phyloP scores from a whole-genome alignment of 2,329 filamentous ascomycete genomes.

The Microsporum audouinii region DNA sequence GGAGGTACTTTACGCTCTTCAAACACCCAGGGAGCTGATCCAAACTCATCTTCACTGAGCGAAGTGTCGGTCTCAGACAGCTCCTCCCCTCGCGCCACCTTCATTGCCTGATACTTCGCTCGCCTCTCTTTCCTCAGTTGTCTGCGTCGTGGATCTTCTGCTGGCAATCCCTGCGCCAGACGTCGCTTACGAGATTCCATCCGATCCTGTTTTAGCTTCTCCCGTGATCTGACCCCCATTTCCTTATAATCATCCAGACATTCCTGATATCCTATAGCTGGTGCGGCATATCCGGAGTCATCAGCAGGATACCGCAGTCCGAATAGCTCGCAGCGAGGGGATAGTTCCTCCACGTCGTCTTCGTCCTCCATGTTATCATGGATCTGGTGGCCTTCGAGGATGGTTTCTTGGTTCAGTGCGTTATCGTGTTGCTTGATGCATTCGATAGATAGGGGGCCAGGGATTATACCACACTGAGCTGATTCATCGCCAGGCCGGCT shows the following conservation, averaged over 20 bases:
- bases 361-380: not conserved
- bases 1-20: not conserved
- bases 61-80: not conserved
- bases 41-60: not conserved
- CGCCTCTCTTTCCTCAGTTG: not conserved
- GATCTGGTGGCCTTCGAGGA: no score
- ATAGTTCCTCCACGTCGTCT: not conserved
- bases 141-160: not conserved
- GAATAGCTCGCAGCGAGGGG: not conserved
- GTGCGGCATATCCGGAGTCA: not conserved
- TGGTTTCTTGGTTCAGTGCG: no score
- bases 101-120: not conserved
- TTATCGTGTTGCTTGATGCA: no score
- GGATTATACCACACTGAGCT: no score
- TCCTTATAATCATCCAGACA: not conserved
- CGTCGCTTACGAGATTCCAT: not conserved
- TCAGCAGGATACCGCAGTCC: not conserved
- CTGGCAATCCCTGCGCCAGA: not conserved
- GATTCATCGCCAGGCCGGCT: no score
- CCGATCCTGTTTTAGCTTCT: not conserved
- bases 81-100: not conserved
- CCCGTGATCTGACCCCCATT: not conserved
- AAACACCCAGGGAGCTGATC: not conserved
- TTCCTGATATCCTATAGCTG: not conserved
- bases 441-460: no score